phyloP scores from a whole-genome alignment of 495 filamentous ascomycete genomes.

The Podospora australis region DNA sequence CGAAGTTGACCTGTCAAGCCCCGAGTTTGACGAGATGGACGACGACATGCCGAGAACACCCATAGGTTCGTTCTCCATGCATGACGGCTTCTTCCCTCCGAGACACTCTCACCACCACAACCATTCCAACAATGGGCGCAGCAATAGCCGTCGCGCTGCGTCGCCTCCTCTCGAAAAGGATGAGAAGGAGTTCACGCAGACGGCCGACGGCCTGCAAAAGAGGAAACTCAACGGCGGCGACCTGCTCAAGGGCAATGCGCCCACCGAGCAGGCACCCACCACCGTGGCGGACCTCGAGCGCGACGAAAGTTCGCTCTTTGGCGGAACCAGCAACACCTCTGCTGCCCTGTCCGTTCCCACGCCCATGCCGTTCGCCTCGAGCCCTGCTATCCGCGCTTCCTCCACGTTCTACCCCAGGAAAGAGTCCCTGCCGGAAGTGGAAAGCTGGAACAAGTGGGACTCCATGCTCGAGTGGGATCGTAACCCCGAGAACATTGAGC shows the following conservation, averaged over 20 bases:
- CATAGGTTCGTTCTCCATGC: conserved; percentile 51
- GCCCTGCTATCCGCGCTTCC: conserved; percentile 38
- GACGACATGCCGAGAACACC: conserved; percentile 52
- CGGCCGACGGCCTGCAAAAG: conserved; percentile 78
- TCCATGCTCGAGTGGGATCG: conserved; percentile 57
- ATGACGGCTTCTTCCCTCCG: conserved; percentile 30
- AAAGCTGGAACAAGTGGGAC: conserved; percentile 46
- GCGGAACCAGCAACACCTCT: conserved; percentile 25
- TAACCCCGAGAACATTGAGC: conserved; percentile 81
- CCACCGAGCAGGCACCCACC: conserved; percentile 32
- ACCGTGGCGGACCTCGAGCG: conserved; percentile 40
- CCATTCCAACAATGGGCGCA: conserved; percentile 17
- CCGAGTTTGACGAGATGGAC: conserved; percentile 74
- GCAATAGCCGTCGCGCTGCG: conserved; percentile 61
- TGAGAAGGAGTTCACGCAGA: conserved; percentile 94
- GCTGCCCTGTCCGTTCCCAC: conserved; percentile 18
- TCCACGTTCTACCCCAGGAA: conserved; percentile 38
- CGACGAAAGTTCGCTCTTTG: conserved; percentile 45
- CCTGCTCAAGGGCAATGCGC: conserved; percentile 25
- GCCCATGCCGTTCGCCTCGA: conserved; percentile 33
- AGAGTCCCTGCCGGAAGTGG: conserved; percentile 46
- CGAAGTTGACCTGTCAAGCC: conserved; percentile 84
- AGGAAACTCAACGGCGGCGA: conserved; percentile 54
- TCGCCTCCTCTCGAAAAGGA: conserved; percentile 91
- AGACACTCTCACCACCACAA: conserved; percentile 33